Conservation (phyloP, 2,329 filamentous ascomycete genomes). For the Xylaria sp. region DNA sequence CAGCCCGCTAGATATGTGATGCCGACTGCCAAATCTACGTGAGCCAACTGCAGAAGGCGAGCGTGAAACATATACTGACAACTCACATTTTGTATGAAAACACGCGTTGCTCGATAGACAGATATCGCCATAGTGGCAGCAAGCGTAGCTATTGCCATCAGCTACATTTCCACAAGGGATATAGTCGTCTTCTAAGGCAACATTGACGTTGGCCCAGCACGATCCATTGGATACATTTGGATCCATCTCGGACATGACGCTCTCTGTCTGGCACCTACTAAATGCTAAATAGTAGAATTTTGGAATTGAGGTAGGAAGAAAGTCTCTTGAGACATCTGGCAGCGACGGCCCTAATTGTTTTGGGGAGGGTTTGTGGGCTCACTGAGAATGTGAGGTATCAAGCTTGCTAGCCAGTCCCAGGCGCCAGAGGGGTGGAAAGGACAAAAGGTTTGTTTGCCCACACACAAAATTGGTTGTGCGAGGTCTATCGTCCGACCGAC, state of each 20-base stretch:
- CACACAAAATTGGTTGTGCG: constrained; percentile 2
- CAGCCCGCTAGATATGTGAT: constrained; percentile 42
- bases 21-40: constrained; percentile 27
- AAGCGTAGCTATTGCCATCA: constrained; percentile 37
- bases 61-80: neutral
- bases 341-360: neutral
- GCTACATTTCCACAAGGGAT: constrained; percentile 44
- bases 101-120: constrained; percentile 41
- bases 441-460: constrained; percentile 28
- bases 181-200: constrained; percentile 32
- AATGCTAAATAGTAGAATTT: neutral
- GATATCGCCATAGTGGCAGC: constrained; percentile 40
- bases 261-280: neutral
- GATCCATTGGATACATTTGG: constrained; percentile 39
- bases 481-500: neutral
- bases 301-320: neutral
- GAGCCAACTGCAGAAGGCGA: constrained; percentile 12
- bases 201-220: constrained; percentile 39
- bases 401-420: neutral
- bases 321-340: neutral
- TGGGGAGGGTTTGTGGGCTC: neutral
- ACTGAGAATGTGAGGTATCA: constrained; percentile 1
- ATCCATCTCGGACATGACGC: constrained; percentile 33
- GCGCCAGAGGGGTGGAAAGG: neutral
- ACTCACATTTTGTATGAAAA: constrained; percentile 39